A percentile compares a stretch with the other conserved stretches of the same genome.
These are phyloP conservation scores for Aspergillaceae sp. DNA, from an alignment of 2,329 filamentous ascomycete genomes.

Conservation along the genomic window DNA sequence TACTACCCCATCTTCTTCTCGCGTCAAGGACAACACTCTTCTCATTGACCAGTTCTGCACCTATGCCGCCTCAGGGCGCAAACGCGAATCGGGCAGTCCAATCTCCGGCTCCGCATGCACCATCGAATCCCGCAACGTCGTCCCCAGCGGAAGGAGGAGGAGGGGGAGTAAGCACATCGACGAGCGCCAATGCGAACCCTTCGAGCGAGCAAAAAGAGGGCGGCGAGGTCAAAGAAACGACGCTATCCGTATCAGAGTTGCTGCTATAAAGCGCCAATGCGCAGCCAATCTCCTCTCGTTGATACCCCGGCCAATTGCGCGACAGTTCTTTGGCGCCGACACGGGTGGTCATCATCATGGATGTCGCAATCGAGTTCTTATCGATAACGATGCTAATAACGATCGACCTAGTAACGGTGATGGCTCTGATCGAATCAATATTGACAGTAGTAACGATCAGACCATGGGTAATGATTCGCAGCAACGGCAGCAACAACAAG, in stretches of 20 bases:
- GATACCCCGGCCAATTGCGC: conserved; percentile 37
- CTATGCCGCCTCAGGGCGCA: conserved; percentile 47
- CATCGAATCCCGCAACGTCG: conserved; percentile 14
- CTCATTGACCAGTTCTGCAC: conserved; percentile 61
- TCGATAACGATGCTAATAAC: background rate
- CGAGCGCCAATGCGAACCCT: no score
- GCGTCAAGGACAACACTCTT: conserved; percentile 70
- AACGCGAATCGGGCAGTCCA: conserved; percentile 26
- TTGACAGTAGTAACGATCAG: background rate
- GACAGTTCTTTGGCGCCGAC: conserved; percentile 35
- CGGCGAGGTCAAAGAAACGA: background rate
- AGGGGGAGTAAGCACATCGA: background rate
- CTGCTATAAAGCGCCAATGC: conserved; percentile 37
- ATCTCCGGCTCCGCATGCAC: conserved; percentile 12
- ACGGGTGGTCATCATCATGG: conserved; percentile 3
- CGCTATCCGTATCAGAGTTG: conserved; percentile 23
- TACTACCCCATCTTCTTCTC: conserved; percentile 52
- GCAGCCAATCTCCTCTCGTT: conserved; percentile 35
- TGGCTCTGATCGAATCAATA: background rate
- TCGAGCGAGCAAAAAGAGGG: background rate
- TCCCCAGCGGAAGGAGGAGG: conserved; percentile 8
- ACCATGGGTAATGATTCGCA: background rate
- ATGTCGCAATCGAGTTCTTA: background rate
- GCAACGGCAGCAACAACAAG: background rate
- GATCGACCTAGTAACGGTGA: background rate